Conservation (phyloP, 352 stramenopile species). For the Aphanomyces astaci region DNA sequence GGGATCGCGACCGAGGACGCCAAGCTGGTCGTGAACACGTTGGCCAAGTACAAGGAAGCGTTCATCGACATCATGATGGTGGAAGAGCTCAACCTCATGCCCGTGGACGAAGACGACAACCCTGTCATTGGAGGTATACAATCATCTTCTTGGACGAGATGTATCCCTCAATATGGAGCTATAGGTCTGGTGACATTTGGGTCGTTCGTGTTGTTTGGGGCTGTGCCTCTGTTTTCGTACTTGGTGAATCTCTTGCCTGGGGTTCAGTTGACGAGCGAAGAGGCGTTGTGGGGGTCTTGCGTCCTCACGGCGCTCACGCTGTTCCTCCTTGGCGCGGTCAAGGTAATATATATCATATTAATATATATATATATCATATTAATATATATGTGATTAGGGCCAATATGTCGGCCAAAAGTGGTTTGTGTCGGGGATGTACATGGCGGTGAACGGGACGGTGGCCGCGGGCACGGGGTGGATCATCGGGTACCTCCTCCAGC, state of each 20-base stretch:
- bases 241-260: conserved; percentile 77
- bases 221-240: conserved; percentile 91
- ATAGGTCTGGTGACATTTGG: conserved; percentile 83
- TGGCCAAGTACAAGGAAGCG: conserved; percentile 95
- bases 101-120: conserved; percentile 89
- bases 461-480: conserved; percentile 70
- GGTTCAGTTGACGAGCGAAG: conserved; percentile 44
- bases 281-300: conserved; percentile 89
- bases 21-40: conserved; percentile 84
- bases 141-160: too few species aligned
- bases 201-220: conserved; percentile 87
- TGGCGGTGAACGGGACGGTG: conserved; percentile 70
- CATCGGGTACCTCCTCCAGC: conserved; percentile 73
- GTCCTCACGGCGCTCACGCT: conserved; percentile 89
- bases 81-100: conserved; percentile 93
- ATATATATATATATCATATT: too few species aligned
- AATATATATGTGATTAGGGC: too few species aligned
- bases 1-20: conserved; percentile 89
- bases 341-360: conserved; percentile 39
- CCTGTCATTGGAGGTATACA: conserved; percentile 53
- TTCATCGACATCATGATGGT: conserved; percentile 98
- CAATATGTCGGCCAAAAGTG: conserved; percentile 75
- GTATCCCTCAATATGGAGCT: too few species aligned
- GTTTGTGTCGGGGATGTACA: conserved; percentile 53
- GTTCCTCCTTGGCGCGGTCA: conserved; percentile 90